Percentiles rank a stretch among this genome's conserved stretches.
These are phyloP conservation scores for Trichocladium antarcticum DNA, from an alignment of 495 filamentous ascomycete species.

Conservation along the genomic window DNA sequence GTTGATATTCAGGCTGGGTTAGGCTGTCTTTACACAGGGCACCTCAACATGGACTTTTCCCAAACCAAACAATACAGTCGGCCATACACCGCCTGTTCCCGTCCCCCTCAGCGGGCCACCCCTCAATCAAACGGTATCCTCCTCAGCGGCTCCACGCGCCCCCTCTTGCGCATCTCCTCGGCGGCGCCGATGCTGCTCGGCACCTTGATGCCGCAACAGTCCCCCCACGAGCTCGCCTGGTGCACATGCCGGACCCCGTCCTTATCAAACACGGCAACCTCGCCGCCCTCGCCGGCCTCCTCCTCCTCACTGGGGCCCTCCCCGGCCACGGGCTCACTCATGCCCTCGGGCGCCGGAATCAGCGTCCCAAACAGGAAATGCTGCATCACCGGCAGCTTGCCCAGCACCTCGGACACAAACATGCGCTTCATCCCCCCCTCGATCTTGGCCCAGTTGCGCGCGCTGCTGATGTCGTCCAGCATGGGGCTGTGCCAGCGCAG, in stretches of 20 bases:
- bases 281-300: conserved; percentile 43
- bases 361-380: conserved; percentile 89
- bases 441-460: conserved; percentile 84
- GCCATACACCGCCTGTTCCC: not conserved
- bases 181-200: conserved; percentile 84
- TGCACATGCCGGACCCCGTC: conserved; percentile 59
- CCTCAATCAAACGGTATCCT: conserved; percentile 82
- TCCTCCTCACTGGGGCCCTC: conserved; percentile 29
- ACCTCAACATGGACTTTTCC: too few species aligned
- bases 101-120: not conserved
- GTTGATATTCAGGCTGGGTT: too few species aligned
- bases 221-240: conserved; percentile 65
- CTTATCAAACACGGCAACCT: conserved; percentile 46
- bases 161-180: conserved; percentile 70
- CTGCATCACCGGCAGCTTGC: conserved; percentile 95
- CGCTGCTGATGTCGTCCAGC: conserved; percentile 94
- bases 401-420: conserved; percentile 87
- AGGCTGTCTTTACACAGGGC: too few species aligned
- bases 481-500: conserved; percentile 96
- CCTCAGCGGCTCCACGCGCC: conserved; percentile 52
- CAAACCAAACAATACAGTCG: too few species aligned
- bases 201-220: conserved; percentile 98
- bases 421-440: conserved; percentile 91
- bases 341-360: conserved; percentile 66
- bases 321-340: conserved; percentile 51